These are phyloP conservation scores for Pichia nanzhaoensis DNA, from an alignment of 805 yeast species.

Conservation along the genomic window DNA sequence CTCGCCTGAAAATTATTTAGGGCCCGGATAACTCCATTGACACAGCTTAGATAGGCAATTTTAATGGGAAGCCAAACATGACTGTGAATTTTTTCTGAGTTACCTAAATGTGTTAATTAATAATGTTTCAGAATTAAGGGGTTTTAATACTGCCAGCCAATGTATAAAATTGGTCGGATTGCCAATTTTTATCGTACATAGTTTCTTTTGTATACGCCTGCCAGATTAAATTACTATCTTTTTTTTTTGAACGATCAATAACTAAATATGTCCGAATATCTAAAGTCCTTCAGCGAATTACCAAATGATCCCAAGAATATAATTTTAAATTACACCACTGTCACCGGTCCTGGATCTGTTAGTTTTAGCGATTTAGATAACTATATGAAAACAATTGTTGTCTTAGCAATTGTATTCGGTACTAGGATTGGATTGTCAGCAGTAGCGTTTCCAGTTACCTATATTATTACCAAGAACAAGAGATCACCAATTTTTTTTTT, in stretches of 20 bases:
- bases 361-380: slow-evolving; percentile 38
- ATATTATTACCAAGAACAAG: slow-evolving; percentile 45
- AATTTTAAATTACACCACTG: slow-evolving; percentile 36
- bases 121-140: too few relatives aligned
- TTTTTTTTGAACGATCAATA: too few relatives aligned
- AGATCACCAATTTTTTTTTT: slow-evolving; percentile 67
- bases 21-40: slow-evolving; percentile 18
- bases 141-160: too few relatives aligned
- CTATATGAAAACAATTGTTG: slow-evolving; percentile 28
- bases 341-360: slow-evolving; percentile 33
- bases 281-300: background rate
- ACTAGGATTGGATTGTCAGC: slow-evolving; percentile 54
- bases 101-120: too few relatives aligned
- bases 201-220: too few relatives aligned
- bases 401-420: slow-evolving; percentile 45
- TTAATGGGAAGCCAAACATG: background rate
- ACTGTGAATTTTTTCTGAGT: too few relatives aligned
- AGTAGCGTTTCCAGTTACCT: slow-evolving; percentile 37
- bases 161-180: too few relatives aligned
- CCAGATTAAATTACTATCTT: too few relatives aligned
- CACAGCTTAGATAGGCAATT: slow-evolving; percentile 27
- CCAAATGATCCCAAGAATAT: slow-evolving; percentile 16
- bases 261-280: background rate
- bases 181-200: too few relatives aligned
- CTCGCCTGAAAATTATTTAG: background rate